phyloP scores from a whole-genome alignment of 2,329 filamentous ascomycete species.

The Sclerotinia sclerotiorum region DNA sequence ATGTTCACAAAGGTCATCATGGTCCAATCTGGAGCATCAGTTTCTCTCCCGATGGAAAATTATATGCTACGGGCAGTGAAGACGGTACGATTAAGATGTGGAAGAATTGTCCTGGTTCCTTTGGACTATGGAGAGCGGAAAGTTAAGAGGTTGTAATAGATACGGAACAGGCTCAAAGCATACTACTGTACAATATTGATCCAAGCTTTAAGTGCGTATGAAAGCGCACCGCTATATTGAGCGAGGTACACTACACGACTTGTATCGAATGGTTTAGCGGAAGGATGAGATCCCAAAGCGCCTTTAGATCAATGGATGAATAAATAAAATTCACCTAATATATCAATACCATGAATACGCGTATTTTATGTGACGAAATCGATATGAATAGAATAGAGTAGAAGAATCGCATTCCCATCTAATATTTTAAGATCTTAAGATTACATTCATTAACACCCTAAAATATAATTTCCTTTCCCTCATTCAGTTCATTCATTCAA shows the following conservation, averaged over 20 bases:
- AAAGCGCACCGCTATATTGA: neutral
- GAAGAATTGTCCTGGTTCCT: conserved; percentile 68
- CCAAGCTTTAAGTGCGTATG: neutral
- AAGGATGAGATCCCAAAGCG: neutral
- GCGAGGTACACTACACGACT: neutral
- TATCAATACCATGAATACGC: neutral
- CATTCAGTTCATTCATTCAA: too few relatives aligned
- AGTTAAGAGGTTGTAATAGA: neutral
- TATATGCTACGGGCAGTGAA: conserved; percentile 95
- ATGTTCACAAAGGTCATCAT: conserved; percentile 95
- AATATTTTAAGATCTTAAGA: neutral
- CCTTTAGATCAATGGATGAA: neutral
- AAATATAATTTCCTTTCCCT: too few relatives aligned
- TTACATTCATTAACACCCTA: too few relatives aligned
- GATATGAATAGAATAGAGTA: neutral
- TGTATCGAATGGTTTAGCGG: conserved; percentile 3
- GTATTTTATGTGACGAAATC: neutral
- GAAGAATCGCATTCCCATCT: too few relatives aligned
- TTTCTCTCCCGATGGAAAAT: conserved; percentile 91
- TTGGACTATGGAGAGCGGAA: conserved; percentile 55
- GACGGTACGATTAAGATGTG: conserved; percentile 96
- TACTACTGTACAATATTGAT: neutral
- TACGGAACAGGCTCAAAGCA: conserved; percentile 5
- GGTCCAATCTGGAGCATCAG: conserved; percentile 95
- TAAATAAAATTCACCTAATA: neutral